Base-by-base conservation (phyloP, 2,329 filamentous ascomycete genomes). In the Ophiostoma perfectum region DNA sequence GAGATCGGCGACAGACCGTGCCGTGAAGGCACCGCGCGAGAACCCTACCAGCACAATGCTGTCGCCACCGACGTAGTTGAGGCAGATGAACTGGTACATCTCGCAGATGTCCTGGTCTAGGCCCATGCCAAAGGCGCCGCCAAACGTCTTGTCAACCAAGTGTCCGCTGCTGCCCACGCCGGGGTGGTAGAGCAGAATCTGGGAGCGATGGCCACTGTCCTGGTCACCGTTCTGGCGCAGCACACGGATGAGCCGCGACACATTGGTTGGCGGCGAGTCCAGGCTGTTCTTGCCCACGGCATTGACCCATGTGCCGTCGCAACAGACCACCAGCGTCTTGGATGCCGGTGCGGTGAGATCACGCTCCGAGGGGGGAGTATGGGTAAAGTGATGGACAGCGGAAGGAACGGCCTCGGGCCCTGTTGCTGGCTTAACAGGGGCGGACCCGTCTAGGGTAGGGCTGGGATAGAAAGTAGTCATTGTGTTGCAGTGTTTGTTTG, bases 11-110 rank as follows among this genome's bases (percentile, higher is more conserved):
- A 78, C 74, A 0, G 78, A 77, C 5, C 78, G 76, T 36, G 78
- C 78, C 1, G 78, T 80, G 70, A 79, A 80, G 5, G 78, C 78
- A 3, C 78, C 78, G 2, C 78, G 73, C 2, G 78, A 79, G 71
- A 80, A 80, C 6, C 78, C 78, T 8, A 78, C 73, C 45, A 78
- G 74, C 47, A 78, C 73, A 39, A 80, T 77, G 62, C 74, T 71
- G 68, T 79, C 78, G 27, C 75, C 77, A 41, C 76, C 75, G 6
- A 73, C 72, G 69, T 79, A 79, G 72, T 80, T 79, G 70, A 75
- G 73, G 70, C 76, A 77, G 18, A 79, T 70, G 63, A 79, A 79
- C 69, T 78, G 77, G 73, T 79, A 79, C 7, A 76, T 75, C 65
- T 78, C 75, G 12, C 76, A 72, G 39, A 78, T 77, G 63, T 78